Evolutionary conservation across 2,329 filamentous ascomycete species (phyloP).

Genomic region (Diaporthe citrichinensis): DNA sequence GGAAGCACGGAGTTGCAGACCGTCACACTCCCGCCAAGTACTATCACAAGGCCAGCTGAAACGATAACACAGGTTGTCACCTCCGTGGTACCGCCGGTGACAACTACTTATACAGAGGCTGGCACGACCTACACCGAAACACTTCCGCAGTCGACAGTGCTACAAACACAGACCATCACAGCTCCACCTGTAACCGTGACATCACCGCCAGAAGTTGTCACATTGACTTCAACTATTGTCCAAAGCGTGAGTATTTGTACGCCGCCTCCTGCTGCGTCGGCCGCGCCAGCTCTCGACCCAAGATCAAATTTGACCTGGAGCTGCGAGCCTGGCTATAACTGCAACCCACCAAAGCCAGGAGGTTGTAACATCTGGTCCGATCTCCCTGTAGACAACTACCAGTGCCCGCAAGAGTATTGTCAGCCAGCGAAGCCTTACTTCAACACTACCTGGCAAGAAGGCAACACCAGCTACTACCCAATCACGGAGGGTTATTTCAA

Average conservation of each 20-base stretch:
- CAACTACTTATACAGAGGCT: conserved; percentile 17
- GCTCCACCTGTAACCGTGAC: conserved; percentile 46
- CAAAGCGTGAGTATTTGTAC: conserved; percentile 58
- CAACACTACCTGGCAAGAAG: conserved; percentile 58
- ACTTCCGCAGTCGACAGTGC: neutral
- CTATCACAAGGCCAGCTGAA: conserved; percentile 40
- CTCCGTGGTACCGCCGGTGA: conserved; percentile 42
- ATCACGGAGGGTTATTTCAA: conserved; percentile 73
- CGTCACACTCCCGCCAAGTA: conserved; percentile 31
- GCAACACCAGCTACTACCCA: conserved; percentile 65
- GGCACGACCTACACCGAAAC: conserved; percentile 17
- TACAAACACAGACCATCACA: conserved; percentile 37
- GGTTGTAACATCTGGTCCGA: conserved; percentile 67
- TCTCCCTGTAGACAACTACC: conserved; percentile 60
- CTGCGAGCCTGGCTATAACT: conserved; percentile 67
- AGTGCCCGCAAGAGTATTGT: conserved; percentile 63
- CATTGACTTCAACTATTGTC: conserved; percentile 52
- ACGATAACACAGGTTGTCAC: conserved; percentile 36
- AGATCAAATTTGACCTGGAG: conserved; percentile 65
- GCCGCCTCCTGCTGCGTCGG: conserved; percentile 56
- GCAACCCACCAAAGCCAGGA: conserved; percentile 63
- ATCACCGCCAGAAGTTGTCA: conserved; percentile 45
- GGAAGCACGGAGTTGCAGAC: conserved; percentile 33
- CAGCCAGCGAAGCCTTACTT: conserved; percentile 56
- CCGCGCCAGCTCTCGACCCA: conserved; percentile 48